phyloP scores from a whole-genome alignment of 371 early-diverging fungal genomes.

The Globomyces sp. region DNA sequence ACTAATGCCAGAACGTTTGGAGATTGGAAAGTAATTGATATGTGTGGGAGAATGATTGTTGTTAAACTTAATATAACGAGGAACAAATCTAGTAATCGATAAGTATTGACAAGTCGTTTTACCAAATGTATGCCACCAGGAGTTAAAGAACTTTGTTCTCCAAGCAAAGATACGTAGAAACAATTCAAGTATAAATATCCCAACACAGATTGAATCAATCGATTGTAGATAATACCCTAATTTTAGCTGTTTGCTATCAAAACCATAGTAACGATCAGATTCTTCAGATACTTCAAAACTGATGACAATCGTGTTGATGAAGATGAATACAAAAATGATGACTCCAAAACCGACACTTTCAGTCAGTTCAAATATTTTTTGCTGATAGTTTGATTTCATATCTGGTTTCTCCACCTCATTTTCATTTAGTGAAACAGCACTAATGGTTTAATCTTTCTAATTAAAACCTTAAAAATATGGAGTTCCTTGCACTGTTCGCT shows the following conservation, averaged over 20 bases:
- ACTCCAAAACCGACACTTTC: too few relatives aligned
- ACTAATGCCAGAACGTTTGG: not conserved
- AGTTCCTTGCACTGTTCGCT: too few relatives aligned
- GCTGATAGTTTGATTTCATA: too few relatives aligned
- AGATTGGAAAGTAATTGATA: not conserved
- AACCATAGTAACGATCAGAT: not conserved
- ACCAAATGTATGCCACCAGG: constrained; percentile 12
- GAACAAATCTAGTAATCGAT: constrained; percentile 5
- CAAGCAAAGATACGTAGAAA: constrained; percentile 1
- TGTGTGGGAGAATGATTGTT: not conserved
- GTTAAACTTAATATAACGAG: not conserved
- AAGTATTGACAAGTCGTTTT: not conserved
- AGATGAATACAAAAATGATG: not conserved
- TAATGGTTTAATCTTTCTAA: too few relatives aligned
- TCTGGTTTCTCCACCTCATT: too few relatives aligned
- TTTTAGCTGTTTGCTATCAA: not conserved
- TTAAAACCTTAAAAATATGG: too few relatives aligned
- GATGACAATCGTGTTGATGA: constrained; percentile 9
- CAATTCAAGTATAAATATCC: constrained; percentile 7
- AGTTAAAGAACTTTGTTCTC: constrained; percentile 12
- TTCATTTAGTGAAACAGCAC: too few relatives aligned
- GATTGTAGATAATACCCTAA: constrained; percentile 5
- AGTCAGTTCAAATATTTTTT: too few relatives aligned
- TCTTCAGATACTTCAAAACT: not conserved
- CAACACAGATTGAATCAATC: constrained; percentile 3